Evolutionary conservation across 2,329 filamentous ascomycete genomes (phyloP).

Genomic region (Colletotrichum sp.): DNA sequence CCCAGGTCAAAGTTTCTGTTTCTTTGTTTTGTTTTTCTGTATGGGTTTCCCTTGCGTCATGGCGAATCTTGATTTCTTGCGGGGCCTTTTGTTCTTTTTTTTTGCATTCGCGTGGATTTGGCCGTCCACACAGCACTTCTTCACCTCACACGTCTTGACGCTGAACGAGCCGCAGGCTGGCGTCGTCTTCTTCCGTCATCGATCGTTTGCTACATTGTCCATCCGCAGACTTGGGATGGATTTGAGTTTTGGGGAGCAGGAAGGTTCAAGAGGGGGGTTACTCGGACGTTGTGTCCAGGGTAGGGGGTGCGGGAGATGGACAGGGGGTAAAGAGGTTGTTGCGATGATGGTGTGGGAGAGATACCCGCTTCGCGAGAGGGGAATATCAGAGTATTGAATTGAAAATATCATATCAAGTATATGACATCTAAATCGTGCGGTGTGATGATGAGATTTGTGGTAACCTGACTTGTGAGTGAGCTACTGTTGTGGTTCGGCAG

Average conservation of each 20-base stretch:
- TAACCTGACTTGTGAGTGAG: rapidly evolving
- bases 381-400: neutral
- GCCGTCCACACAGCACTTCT: neutral
- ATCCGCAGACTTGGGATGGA: neutral
- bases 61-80: neutral
- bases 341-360: neutral
- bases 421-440: rapidly evolving
- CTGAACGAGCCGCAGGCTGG: conserved; percentile 10
- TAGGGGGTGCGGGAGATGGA: neutral
- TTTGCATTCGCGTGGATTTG: neutral
- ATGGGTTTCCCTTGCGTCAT: neutral
- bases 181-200: neutral
- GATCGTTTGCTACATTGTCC: neutral
- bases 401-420: neutral
- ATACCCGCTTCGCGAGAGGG: neutral
- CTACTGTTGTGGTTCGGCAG: too few species aligned
- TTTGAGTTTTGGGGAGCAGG: neutral
- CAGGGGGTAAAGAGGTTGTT: neutral
- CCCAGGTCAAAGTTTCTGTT: neutral
- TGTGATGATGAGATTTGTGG: neutral
- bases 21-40: neutral
- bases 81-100: neutral
- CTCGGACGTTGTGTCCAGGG: neutral
- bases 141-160: neutral
- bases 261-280: neutral